Percentiles rank a stretch among this genome's conserved stretches.
Evolutionary conservation across 1,139 yeast species (phyloP).

Genomic region (Saccharomyces hybrid): DNA sequence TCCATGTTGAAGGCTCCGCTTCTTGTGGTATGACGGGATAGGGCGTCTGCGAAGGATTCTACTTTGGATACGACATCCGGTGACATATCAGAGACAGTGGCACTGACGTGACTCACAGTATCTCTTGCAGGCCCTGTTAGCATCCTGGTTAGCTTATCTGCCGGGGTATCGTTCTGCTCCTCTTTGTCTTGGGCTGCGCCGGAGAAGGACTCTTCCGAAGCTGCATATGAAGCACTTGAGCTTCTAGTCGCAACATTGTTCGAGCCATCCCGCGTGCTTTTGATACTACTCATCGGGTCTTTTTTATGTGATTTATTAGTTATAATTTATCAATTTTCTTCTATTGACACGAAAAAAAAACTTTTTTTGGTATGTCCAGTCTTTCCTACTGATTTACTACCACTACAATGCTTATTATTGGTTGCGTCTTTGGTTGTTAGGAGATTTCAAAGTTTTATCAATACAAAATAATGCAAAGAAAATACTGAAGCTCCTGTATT

Average conservation of each 20-base stretch:
- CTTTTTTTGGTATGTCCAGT: neutral
- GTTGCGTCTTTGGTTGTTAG: no score
- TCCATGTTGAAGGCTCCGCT: constrained; percentile 15
- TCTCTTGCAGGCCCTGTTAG: constrained; percentile 4
- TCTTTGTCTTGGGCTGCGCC: neutral
- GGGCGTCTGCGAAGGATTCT: constrained; percentile 20
- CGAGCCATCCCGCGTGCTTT: neutral
- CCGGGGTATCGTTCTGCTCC: constrained; percentile 9
- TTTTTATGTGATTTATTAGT: neutral
- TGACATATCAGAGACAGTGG: constrained; percentile 5
- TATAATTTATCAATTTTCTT: neutral
- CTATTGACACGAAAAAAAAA: no score
- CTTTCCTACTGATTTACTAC: no score
- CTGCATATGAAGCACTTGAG: neutral
- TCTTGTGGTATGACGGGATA: constrained; percentile 21
- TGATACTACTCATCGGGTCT: neutral
- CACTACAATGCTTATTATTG: no score
- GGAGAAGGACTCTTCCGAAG: neutral
- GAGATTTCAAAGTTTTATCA: no score
- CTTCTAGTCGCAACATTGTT: neutral
- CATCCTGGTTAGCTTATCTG: constrained; percentile 14
- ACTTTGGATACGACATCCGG: constrained; percentile 19
- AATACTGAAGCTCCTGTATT: no score
- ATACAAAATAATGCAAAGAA: no score
- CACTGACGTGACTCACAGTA: neutral